Evolutionary conservation across 2,329 filamentous ascomycete genomes (phyloP), one percentile per base, ranked within the genome.

Genomic region (Byssoonygena ceratinophila): DNA sequence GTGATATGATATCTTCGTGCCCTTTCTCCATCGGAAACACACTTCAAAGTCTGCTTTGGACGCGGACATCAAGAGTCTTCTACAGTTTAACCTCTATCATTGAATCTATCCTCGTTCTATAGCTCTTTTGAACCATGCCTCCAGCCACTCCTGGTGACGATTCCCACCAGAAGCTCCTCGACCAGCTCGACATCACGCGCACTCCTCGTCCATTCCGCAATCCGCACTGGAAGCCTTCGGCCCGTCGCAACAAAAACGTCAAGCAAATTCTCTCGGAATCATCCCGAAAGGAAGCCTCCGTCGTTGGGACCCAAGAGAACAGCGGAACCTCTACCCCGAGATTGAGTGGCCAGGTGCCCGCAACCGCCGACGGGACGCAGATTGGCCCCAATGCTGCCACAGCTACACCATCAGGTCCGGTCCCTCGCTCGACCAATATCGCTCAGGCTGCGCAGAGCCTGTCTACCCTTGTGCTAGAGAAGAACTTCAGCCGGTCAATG

Each of bases 191-290:
- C 75, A 88, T 96, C 63, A 84, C 92, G 68, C 80, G 82, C 55
- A 81, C 87, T 65, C 82, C 82, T 62, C 94, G 94, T 72, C 85
- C 82, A 63, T 98, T 96, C 76, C 90, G 91, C 68, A 95, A 89
- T 66, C 76, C 85, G 2, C 74, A 81, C 67, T 98, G 92, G 92
- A 89, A 87, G 65, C 88, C 92, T 14, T 88, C 91, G 59, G 85
- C 90, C 69, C 89, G 92, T 48, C 87, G 92, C 70, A 98, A 98
- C 80, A 98, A 98, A 76, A 97, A 95, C 70, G 84, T 97, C 71
- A 97, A 97, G 71, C 87, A 94, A 62, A 92, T 98, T 57, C 78
- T 98, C 56, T 85, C 88, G 55, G 92, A 98, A 63, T 87, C 85
- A 11, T 81, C 86, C 20, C 84, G 88, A 60, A 87, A 85, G 65